phyloP scores from a whole-genome alignment of 129 eudicot genomes.

The Flaveria sonorensis region DNA sequence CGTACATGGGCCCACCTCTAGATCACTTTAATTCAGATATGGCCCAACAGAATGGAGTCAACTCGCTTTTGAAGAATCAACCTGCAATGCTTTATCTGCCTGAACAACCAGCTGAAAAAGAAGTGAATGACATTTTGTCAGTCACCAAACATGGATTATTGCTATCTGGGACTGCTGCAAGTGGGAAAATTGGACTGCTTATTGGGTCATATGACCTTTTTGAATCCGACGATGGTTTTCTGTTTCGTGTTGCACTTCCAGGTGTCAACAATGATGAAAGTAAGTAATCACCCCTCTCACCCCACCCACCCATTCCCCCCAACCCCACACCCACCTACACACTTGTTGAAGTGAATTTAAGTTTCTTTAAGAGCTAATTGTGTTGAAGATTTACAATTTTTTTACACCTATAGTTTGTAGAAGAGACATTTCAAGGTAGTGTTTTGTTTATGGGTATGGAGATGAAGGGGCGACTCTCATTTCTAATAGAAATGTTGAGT shows the following conservation, averaged over 20 bases:
- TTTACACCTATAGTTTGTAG: too few relatives aligned
- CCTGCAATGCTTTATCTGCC: slow-evolving; percentile 65
- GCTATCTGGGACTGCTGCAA: slow-evolving; percentile 62
- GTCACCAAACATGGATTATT: slow-evolving; percentile 48
- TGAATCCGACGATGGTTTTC: slow-evolving; percentile 54
- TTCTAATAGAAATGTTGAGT: too few relatives aligned
- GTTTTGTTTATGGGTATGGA: too few relatives aligned
- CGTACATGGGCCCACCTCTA: slow-evolving; percentile 39
- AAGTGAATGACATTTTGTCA: slow-evolving; percentile 43
- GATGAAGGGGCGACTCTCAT: too few relatives aligned
- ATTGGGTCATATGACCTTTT: slow-evolving; percentile 58
- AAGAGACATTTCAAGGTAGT: too few relatives aligned
- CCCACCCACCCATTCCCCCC: too few relatives aligned
- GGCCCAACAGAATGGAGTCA: slow-evolving; percentile 17
- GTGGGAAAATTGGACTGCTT: slow-evolving; percentile 48
- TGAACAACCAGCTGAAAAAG: slow-evolving; percentile 49
- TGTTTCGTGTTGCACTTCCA: slow-evolving; percentile 72
- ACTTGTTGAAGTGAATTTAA: too few relatives aligned
- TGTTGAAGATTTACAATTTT: too few relatives aligned
- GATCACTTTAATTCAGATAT: slow-evolving; percentile 6
- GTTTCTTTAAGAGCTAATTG: too few relatives aligned
- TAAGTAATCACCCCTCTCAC: too few relatives aligned
- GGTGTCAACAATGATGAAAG: slow-evolving; percentile 43
- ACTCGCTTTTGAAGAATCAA: slow-evolving; percentile 8
- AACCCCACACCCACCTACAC: too few relatives aligned